Evolutionary conservation across 257 asterid species (phyloP).

Genomic region (Solanum corneliomulleri): DNA sequence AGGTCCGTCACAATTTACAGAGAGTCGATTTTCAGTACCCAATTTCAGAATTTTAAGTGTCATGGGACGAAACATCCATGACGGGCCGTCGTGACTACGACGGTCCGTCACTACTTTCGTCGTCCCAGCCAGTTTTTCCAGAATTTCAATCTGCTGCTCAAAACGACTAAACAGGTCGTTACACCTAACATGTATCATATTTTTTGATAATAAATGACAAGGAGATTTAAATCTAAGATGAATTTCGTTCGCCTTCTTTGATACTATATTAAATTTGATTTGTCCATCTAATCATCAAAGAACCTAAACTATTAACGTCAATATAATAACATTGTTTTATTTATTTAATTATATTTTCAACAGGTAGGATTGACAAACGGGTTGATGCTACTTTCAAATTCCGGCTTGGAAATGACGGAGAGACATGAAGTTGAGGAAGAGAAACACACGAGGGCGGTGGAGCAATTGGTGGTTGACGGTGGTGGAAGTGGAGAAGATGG

Average conservation of each 20-base stretch:
- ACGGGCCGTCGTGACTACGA: too few relatives aligned
- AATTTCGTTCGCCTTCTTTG: not conserved
- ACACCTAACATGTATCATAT: not conserved
- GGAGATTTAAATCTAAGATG: not conserved
- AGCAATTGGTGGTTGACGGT: not conserved
- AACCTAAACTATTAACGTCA: not conserved
- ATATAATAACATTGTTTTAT: not conserved
- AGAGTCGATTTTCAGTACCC: too few relatives aligned
- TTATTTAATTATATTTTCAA: not conserved
- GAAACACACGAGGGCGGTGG: not conserved
- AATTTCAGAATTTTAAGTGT: too few relatives aligned
- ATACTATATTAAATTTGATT: not conserved
- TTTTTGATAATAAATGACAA: not conserved
- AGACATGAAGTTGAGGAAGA: not conserved
- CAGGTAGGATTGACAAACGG: not conserved
- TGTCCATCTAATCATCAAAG: not conserved
- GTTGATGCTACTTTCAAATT: not conserved
- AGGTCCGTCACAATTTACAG: too few relatives aligned
- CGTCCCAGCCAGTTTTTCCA: too few relatives aligned
- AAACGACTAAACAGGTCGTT: too few relatives aligned
- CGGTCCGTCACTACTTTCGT: too few relatives aligned
- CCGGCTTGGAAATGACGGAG: not conserved
- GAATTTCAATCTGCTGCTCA: too few relatives aligned
- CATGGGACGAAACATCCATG: too few relatives aligned
- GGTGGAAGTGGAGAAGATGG: slow-evolving; percentile 9